These are phyloP conservation scores for Apophysomyces elegans DNA, from an alignment of 371 early-diverging fungal species.

Conservation along the genomic window DNA sequence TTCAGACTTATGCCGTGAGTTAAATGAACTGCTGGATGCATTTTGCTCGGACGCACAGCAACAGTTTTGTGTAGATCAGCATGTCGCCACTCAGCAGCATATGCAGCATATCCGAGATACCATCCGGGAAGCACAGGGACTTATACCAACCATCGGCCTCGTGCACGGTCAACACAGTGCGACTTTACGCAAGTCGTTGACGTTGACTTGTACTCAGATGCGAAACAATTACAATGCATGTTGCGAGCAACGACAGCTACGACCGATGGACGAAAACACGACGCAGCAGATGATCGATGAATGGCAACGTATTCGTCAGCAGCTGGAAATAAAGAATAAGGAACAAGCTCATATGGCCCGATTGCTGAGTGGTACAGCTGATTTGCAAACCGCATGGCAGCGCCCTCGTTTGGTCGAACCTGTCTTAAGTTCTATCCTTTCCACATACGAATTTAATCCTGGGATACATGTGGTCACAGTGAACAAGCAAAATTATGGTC, in stretches of 20 bases:
- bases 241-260: neutral
- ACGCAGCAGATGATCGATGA: neutral
- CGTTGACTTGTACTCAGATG: neutral
- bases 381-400: neutral
- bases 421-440: neutral
- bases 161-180: conserved; percentile 8
- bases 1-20: conserved; percentile 1
- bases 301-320: conserved; percentile 1
- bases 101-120: neutral
- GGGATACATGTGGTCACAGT: conserved; percentile 7
- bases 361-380: neutral
- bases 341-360: neutral
- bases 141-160: conserved; percentile 16
- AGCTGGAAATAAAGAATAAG: neutral
- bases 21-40: neutral
- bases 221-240: neutral
- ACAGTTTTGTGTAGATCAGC: conserved; percentile 1
- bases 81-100: neutral
- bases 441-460: neutral
- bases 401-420: neutral
- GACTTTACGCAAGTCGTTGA: neutral
- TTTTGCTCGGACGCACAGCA: neutral
- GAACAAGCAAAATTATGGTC: conserved; percentile 12
- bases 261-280: neutral
- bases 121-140: neutral